phyloP scores from a whole-genome alignment of 2,329 filamentous ascomycete genomes.

The Neocatenulostroma microsporum region DNA sequence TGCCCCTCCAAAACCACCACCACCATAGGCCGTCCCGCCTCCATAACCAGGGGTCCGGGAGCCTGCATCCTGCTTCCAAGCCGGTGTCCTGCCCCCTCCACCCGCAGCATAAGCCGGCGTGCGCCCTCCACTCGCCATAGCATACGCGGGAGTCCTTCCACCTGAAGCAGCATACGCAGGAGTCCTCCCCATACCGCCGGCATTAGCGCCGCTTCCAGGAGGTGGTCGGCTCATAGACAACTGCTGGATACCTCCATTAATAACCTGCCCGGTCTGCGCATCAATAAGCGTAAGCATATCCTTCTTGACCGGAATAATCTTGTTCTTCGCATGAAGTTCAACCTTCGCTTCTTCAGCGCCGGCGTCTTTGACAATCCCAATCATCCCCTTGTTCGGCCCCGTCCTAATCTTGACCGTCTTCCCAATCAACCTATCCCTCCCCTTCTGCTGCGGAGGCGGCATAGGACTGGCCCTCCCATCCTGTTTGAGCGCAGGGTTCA shows the following conservation, averaged over 20 bases:
- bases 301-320: conserved; percentile 78
- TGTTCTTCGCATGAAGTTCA: conserved; percentile 89
- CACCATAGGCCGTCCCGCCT: conserved; percentile 40
- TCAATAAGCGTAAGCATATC: conserved; percentile 80
- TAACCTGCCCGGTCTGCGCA: conserved; percentile 63
- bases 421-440: conserved; percentile 76
- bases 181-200: conserved; percentile 19
- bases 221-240: conserved; percentile 29
- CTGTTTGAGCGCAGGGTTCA: conserved; percentile 81
- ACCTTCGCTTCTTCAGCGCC: conserved; percentile 80
- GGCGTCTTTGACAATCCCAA: conserved; percentile 93
- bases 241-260: conserved; percentile 50
- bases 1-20: conserved; percentile 37
- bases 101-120: conserved; percentile 54
- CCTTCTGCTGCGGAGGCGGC: conserved; percentile 65
- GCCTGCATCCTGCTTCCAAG: conserved; percentile 47
- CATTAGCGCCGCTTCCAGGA: conserved; percentile 50
- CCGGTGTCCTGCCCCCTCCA: conserved; percentile 54
- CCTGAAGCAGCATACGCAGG: conserved; percentile 53
- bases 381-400: conserved; percentile 82
- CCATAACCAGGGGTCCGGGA: conserved; percentile 38
- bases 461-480: conserved; percentile 46
- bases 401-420: conserved; percentile 85
- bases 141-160: conserved; percentile 33
- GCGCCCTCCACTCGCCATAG: conserved; percentile 40